A percentile compares a stretch with the other conserved stretches of the same genome.
phyloP scores from a whole-genome alignment of 2,329 filamentous ascomycete species.

The Arthrobotrys sphaeroides region DNA sequence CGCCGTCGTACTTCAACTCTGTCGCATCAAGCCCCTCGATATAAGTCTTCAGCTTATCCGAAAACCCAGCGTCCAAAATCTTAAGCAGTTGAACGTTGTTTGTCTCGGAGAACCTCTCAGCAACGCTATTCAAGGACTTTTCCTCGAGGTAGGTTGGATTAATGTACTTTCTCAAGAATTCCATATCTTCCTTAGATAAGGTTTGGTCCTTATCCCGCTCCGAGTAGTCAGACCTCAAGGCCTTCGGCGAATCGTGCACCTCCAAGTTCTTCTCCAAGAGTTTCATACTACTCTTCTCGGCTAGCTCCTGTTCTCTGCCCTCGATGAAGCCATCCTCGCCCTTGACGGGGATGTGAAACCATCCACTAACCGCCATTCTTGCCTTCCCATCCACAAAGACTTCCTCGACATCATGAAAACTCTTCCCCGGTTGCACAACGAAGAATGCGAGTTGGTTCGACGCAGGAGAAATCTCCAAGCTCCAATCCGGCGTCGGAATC shows the following conservation, averaged over 20 bases:
- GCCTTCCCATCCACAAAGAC: conserved; percentile 86
- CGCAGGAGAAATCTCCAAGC: conserved; percentile 85
- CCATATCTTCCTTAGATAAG: conserved; percentile 81
- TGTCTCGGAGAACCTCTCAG: conserved; percentile 80
- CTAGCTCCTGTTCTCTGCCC: conserved; percentile 86
- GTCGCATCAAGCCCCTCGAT: conserved; percentile 73
- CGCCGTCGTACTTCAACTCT: conserved; percentile 55
- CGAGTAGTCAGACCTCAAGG: conserved; percentile 59
- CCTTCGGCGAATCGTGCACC: conserved; percentile 79
- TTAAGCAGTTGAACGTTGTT: conserved; percentile 83
- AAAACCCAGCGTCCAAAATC: conserved; percentile 82
- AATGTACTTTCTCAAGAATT: conserved; percentile 90
- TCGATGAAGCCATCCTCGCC: conserved; percentile 91
- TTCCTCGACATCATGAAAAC: conserved; percentile 98
- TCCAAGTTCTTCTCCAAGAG: conserved; percentile 92
- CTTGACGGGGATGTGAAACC: conserved; percentile 97
- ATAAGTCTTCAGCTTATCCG: conserved; percentile 74
- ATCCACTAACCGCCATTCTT: conserved; percentile 97
- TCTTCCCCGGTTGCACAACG: conserved; percentile 96
- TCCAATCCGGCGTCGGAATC: conserved; percentile 80
- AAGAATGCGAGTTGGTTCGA: conserved; percentile 99
- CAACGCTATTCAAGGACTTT: conserved; percentile 84
- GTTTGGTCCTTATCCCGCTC: conserved; percentile 66
- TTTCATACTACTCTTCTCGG: conserved; percentile 87
- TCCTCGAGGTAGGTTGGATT: conserved; percentile 90